Base-by-base conservation (phyloP, 192 early-diverging fungal genomes). In the Pilaira anomala region DNA sequence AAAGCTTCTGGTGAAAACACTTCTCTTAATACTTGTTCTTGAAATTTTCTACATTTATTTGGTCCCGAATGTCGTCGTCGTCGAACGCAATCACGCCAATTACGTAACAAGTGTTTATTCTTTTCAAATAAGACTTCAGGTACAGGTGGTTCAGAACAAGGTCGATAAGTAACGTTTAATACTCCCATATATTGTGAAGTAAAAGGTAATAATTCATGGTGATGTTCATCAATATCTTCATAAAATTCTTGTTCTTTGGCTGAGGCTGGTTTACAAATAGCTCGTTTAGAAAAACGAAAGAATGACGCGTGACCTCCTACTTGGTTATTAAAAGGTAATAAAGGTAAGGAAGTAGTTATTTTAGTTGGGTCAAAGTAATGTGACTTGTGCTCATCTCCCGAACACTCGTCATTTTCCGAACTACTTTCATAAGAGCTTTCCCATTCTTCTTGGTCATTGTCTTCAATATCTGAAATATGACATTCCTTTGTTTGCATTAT, bases 261-360 rank as follows among this genome's bases (percentile, higher is more conserved):
- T 46, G 92, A 87, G 49, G 95, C 83, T 14, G 94, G 94, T 71
- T 99, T 99, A 76, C 93, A 99, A 25, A 99, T 88, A 7, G 97
- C 94, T 72, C 88, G 88, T 71, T 96, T 93, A 3, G 94, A 96
- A 72, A 99, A 96, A 49, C 95, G 90, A 54, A 97, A 78, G 54
- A 99, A 91, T 6, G 93, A 86, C 6, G 95, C 92, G 72, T 99
- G 97, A 21, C 97, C 97, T 12, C 97, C 97, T 16, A 93, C 91
- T 66, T 91, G 89, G 70, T 93, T 89, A 18, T 76, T 80, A 73
- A 88, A 93, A 19, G 91, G 91, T 46, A 84, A 81, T 48, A 92
- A 68, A 3, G 83, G 86, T 60, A 92, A 65, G 26, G 89, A 83
- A 11, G 65, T 52, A 8, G 64, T 66, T 22, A 64, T 57, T 36